Evolutionary conservation across 2,329 filamentous ascomycete genomes (phyloP).

Genomic region (Aspergillus floridensis): DNA sequence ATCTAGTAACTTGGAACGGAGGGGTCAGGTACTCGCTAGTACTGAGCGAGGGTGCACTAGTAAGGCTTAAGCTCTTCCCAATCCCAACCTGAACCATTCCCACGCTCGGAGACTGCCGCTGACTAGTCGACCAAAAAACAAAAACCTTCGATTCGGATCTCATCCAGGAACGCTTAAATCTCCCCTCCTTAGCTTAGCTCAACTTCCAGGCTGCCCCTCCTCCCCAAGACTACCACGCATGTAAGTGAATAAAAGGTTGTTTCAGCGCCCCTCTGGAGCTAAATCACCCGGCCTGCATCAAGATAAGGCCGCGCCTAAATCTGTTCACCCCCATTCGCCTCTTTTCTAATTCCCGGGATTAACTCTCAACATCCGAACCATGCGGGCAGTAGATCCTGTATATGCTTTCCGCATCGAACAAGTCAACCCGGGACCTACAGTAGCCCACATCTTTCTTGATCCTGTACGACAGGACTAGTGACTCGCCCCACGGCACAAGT

Average conservation of each 20-base stretch:
- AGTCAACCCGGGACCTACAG: not conserved
- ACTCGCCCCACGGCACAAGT: not conserved
- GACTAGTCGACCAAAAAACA: not conserved
- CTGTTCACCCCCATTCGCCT: too few species aligned
- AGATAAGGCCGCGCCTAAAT: too few species aligned
- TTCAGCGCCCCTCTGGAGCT: too few species aligned
- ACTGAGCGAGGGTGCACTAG: not conserved
- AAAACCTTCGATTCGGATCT: constrained; percentile 2
- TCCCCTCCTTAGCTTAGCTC: not conserved
- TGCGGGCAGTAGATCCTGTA: not conserved
- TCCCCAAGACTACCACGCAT: too few species aligned
- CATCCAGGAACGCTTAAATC: not conserved
- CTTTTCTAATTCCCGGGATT: too few species aligned
- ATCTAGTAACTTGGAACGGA: not conserved
- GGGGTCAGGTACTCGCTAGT: not conserved
- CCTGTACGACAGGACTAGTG: not conserved
- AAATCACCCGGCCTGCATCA: too few species aligned
- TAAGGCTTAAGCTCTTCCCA: not conserved
- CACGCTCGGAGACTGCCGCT: not conserved
- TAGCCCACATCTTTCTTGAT: not conserved
- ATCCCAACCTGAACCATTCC: not conserved
- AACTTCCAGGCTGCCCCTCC: not conserved
- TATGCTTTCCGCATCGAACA: not conserved
- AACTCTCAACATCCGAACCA: too few species aligned
- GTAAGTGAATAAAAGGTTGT: too few species aligned